phyloP scores from a whole-genome alignment of 805 yeast species.

The Candida silvicultrix region DNA sequence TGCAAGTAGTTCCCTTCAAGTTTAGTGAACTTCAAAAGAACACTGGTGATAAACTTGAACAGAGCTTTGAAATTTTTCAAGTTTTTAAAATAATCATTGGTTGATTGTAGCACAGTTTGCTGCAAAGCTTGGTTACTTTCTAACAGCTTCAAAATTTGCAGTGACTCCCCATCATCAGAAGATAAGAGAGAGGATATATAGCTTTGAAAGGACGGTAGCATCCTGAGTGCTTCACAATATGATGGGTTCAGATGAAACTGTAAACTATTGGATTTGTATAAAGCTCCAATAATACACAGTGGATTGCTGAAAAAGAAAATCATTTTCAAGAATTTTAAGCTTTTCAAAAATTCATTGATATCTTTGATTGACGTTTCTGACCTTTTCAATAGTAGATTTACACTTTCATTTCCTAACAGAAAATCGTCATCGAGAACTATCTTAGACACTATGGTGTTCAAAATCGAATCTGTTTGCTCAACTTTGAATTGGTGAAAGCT shows the following conservation, averaged over 20 bases:
- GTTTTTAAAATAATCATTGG: conserved; percentile 10
- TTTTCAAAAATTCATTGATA: conserved; percentile 19
- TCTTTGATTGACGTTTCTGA: conserved; percentile 16
- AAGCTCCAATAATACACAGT: conserved; percentile 6
- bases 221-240: conserved; percentile 22
- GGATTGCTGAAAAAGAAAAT: conserved; percentile 19
- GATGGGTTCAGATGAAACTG: conserved; percentile 1
- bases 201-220: conserved; percentile 29
- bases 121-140: conserved; percentile 14
- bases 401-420: conserved; percentile 15
- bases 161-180: conserved; percentile 3
- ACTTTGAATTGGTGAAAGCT: conserved; percentile 13
- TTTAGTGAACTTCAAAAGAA: conserved; percentile 10
- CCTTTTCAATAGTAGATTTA: conserved; percentile 14
- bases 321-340: conserved; percentile 20
- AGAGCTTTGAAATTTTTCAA: conserved; percentile 13
- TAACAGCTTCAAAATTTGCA: conserved; percentile 10
- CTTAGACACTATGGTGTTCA: conserved; percentile 17
- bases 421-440: conserved; percentile 11
- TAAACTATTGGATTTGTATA: conserved; percentile 3
- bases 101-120: conserved; percentile 11
- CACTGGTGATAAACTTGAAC: conserved; percentile 13
- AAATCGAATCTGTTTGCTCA: conserved; percentile 19
- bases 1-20: conserved; percentile 12
- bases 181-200: conserved; percentile 12